Percentiles rank a stretch among this genome's conserved stretches.
Evolutionary conservation across 257 asterid species (phyloP).

Genomic region (Fraxinus cuspidata): DNA sequence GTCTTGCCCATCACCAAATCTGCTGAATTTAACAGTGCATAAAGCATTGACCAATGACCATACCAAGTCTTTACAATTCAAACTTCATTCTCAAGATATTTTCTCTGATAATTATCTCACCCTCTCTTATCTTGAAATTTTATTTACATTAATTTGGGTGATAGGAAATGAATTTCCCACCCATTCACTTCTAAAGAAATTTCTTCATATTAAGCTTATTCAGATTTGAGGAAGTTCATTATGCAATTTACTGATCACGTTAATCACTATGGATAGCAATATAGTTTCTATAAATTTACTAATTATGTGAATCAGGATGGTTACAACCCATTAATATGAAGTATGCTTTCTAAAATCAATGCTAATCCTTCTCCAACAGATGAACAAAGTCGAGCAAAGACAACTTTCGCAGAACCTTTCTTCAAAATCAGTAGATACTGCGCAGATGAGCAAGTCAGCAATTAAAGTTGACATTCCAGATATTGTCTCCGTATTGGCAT

Average conservation of each 20-base stretch:
- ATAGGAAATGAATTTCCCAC: not conserved
- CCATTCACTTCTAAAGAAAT: not conserved
- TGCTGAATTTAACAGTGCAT: not conserved
- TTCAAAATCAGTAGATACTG: conserved; percentile 54
- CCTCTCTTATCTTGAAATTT: not conserved
- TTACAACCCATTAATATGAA: not conserved
- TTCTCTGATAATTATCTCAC: not conserved
- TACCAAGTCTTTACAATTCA: not conserved
- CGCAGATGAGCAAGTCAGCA: conserved; percentile 40
- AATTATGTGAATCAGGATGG: not conserved
- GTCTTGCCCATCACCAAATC: not conserved
- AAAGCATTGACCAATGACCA: not conserved
- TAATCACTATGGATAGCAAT: not conserved
- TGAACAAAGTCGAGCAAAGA: conserved; percentile 56
- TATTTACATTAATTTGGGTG: not conserved
- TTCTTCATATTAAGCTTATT: not conserved
- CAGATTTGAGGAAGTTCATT: not conserved
- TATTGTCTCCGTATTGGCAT: conserved; percentile 76
- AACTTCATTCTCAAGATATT: not conserved
- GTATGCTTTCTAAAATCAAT: not conserved
- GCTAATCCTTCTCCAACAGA: conserved; percentile 40
- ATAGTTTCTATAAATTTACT: not conserved
- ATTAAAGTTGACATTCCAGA: conserved; percentile 68
- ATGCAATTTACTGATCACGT: not conserved
- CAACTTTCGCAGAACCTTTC: conserved; percentile 54